Conservation (phyloP, 106 monocot genomes). For the Vanilla planifolia region DNA sequence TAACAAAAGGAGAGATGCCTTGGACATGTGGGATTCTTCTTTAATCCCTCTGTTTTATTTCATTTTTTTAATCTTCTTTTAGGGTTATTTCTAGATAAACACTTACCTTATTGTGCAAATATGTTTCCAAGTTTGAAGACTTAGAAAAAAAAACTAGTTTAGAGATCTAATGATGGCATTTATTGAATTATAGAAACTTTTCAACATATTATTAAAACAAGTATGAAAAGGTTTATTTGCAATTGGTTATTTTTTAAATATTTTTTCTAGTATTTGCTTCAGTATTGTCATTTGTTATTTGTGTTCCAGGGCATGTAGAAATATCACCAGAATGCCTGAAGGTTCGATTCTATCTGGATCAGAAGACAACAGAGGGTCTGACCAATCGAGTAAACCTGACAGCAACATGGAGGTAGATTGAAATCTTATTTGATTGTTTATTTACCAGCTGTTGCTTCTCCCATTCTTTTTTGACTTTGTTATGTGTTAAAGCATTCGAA, state of each 20-base stretch:
- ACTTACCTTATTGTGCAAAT: too few species aligned
- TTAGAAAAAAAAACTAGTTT: background rate
- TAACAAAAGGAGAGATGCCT: slow-evolving; percentile 37
- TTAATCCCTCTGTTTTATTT: too few species aligned
- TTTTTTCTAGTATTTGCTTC: background rate
- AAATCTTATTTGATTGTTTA: background rate
- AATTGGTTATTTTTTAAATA: background rate
- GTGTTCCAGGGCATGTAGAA: slow-evolving; percentile 36
- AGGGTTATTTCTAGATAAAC: too few species aligned
- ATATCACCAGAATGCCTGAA: slow-evolving; percentile 20
- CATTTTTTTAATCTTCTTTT: background rate
- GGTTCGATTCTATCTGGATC: slow-evolving; percentile 33
- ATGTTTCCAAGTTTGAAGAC: background rate
- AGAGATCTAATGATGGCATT: background rate
- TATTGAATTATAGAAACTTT: background rate
- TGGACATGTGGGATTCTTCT: slow-evolving; percentile 37
- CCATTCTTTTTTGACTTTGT: too few species aligned
- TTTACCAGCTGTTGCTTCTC: too few species aligned
- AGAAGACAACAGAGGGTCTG: slow-evolving; percentile 26
- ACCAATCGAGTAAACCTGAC: slow-evolving; percentile 15
- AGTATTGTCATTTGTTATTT: background rate
- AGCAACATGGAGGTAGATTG: slow-evolving; percentile 20
- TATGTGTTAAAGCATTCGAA: too few species aligned
- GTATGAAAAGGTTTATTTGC: background rate
- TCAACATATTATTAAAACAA: background rate